Evolutionary conservation across 106 monocot species (phyloP), one percentile per base, ranked within the genome.

Genomic region (Vanilla planifolia): DNA sequence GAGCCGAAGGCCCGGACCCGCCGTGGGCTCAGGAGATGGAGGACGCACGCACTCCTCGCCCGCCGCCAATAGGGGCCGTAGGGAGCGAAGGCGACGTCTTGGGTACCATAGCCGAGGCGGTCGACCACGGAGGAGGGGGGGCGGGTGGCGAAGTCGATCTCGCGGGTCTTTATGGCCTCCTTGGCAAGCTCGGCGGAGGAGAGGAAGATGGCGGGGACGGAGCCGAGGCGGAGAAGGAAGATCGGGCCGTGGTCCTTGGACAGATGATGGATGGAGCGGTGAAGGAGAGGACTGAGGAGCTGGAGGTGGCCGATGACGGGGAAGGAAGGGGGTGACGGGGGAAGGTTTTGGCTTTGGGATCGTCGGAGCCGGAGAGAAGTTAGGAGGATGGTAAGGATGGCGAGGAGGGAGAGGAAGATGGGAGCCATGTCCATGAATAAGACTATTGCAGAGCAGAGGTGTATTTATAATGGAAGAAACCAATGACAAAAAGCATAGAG

Each of bases 301-400:
- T 62, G 70, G 30, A 70, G 61, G 61, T 52, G 61, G 36, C 61
- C 70, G 34, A 70, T 37, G 23, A 70, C 26, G 5, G 70, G 61
- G 6, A 69, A 47, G 2, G 30, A 61, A 6, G 70, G 61, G 2
- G 46, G 47, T 6, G 37, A 22, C 8, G 63, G 53, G 4, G 71
- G 52, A 20, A 70, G 47, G 2, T 70, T 70, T 1, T 9, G 59
- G 3, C 37, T 59, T 20, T 46, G 7, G 17, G 1, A 32, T 21
- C 36, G 26, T 1, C 13, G 26, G 8, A 21, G 37, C 37, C 7
- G 7, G 37, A 37, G 37, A 1, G 19, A 19, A 4, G 7, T n/a
- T 4, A 63, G 63, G 16, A 55, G 28, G 0, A 21, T 22, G 39
- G 10, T 19, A 11, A 42, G 3, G 25, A 29, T 20, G 21, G 22